These are phyloP conservation scores for Trichoderma pleuroti DNA, from an alignment of 2,329 filamentous ascomycete species.

Conservation along the genomic window DNA sequence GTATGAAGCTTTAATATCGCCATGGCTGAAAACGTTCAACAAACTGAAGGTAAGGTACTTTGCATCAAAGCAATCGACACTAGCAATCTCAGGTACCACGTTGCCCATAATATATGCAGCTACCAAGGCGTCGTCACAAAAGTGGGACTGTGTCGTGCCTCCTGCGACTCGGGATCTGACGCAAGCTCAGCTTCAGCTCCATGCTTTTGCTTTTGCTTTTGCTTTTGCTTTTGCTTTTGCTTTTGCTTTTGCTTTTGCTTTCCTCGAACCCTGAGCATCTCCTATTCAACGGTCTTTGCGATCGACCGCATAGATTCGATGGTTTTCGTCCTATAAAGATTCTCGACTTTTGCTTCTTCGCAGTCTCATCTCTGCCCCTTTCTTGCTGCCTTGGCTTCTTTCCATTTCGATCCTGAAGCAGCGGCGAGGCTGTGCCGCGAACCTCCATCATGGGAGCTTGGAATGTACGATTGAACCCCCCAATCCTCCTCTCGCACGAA, in stretches of 20 bases:
- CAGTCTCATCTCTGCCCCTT: not conserved
- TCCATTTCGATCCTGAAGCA: not conserved
- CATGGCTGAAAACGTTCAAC: not conserved
- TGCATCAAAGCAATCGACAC: not conserved
- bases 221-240: no score
- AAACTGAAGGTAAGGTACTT: not conserved
- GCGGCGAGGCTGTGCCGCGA: slow-evolving; percentile 18
- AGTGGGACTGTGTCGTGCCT: slow-evolving; percentile 1
- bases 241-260: not conserved
- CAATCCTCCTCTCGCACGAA: not conserved
- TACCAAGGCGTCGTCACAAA: not conserved
- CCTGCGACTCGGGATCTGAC: slow-evolving; percentile 13
- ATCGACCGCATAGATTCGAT: not conserved
- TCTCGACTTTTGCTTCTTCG: not conserved
- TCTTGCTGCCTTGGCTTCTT: not conserved
- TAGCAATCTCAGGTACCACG: not conserved
- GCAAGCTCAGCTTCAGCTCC: slow-evolving; percentile 19
- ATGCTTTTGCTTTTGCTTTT: no score
- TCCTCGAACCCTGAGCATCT: not conserved
- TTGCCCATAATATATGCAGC: not conserved
- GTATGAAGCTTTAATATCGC: not conserved
- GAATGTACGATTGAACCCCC: slow-evolving; percentile 33
- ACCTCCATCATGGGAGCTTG: slow-evolving; percentile 38
- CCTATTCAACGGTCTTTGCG: not conserved
- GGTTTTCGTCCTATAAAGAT: not conserved